Base-by-base conservation (phyloP, 1,284 basidiomycete species). In the Inonotus hispidus region DNA sequence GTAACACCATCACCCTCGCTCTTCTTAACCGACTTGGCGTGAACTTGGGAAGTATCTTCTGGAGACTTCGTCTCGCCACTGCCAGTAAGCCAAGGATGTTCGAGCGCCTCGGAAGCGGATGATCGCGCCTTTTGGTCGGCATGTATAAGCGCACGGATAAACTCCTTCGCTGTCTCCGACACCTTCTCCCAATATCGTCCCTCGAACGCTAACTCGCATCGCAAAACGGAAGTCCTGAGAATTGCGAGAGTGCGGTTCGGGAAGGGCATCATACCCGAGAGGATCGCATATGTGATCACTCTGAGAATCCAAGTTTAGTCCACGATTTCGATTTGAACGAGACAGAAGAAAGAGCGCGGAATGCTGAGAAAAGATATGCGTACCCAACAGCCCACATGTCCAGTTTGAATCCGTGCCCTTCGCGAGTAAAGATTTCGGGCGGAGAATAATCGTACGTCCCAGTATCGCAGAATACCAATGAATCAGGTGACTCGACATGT, bases 251-350 rank as follows among this genome's bases (percentile, higher is more conserved):
- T 59, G 4, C 56, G 43, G 50, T 62, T 59, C 3, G 61, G 57
- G 61, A 62, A 62, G 29, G 56, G 61, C 56, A 62, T 59, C 61
- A 59, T 62, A 1, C 61, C 61, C 7, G 61, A 62, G 39, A 62
- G 56, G 25, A 62, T 53, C 0, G 52, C 49, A 23, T 62, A 53
- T 5, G 61, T 59, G 3, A 62, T 62, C 4, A 62, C 52, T 21
- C 61, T 62, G 38, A 3, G 19, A 14, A 43, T 13, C 11, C 5
- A 6, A 4, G 23, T 16, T 16, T 21, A 41, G 38, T 52, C n/a
- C n/a, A 1, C 16, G 58, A 53, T 21, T 21, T 10, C 13, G 5
- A 19, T 61, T 10, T 14, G 5, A 14, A 16, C 21, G 7, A 21
- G 14, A 2, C 1, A 25, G 23, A 19, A 38, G 41, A 19, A 38